Conservation (phyloP, 805 yeast genomes). For the Huiozyma naganishii region DNA sequence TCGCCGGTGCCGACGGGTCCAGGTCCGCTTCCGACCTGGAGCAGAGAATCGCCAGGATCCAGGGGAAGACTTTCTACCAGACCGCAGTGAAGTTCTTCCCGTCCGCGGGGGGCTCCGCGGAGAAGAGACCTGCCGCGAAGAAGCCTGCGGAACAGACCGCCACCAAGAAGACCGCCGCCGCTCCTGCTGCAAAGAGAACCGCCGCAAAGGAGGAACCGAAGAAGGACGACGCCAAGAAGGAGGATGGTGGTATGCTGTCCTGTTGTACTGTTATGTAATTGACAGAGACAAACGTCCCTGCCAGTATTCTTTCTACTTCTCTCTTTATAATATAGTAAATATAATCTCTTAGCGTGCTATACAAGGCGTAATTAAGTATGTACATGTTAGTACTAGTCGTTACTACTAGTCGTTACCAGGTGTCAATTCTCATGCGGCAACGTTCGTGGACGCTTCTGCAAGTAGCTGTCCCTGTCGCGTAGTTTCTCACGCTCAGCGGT, state of each 20-base stretch:
- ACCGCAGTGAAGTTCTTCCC: conserved; percentile 21
- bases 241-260: conserved; percentile 14
- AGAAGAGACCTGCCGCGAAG: background rate
- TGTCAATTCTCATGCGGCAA: too few species aligned
- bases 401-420: too few species aligned
- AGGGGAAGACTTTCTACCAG: conserved; percentile 58
- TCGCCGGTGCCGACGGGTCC: conserved; percentile 69
- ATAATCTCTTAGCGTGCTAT: too few species aligned
- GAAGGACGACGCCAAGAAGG: conserved; percentile 14
- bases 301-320: background rate
- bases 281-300: background rate
- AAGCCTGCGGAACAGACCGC: conserved; percentile 6
- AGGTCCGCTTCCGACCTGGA: conserved; percentile 60
- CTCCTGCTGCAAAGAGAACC: conserved; percentile 6
- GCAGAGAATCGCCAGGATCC: conserved; percentile 50
- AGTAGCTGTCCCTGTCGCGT: conserved; percentile 44
- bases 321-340: background rate
- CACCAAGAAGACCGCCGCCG: conserved; percentile 34
- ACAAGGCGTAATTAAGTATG: too few species aligned
- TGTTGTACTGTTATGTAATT: conserved; percentile 28
- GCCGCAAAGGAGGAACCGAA: conserved; percentile 8
- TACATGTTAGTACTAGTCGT: too few species aligned
- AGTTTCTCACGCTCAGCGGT: conserved; percentile 35
- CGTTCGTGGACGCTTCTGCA: conserved; percentile 44
- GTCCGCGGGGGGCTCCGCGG: background rate